A percentile compares a stretch with the other conserved stretches of the same genome.
Conservation (phyloP, 1,139 yeast genomes). For the Suhomyces yuchorum region DNA sequence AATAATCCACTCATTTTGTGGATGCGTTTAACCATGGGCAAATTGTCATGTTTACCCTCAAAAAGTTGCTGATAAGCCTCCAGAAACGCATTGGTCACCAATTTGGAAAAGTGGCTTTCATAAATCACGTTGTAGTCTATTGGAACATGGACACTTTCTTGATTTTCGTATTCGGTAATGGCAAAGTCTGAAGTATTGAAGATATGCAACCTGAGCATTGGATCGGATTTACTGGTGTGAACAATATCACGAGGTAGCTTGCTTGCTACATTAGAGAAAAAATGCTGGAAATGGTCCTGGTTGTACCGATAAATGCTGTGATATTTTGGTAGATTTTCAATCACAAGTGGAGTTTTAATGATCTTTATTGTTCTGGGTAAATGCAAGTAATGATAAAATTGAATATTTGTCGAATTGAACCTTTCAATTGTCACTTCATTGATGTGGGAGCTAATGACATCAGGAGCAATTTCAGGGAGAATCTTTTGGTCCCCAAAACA, state of each 20-base stretch:
- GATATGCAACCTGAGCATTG: constrained; percentile 17
- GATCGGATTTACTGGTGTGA: constrained; percentile 8
- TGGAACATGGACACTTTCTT: not conserved
- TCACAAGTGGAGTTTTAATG: constrained; percentile 8
- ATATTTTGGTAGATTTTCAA: not conserved
- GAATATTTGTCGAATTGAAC: constrained; percentile 21
- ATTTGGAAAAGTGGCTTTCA: constrained; percentile 3
- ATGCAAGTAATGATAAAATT: constrained; percentile 24
- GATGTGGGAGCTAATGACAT: constrained; percentile 12
- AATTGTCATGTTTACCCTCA: constrained; percentile 11
- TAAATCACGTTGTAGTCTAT: constrained; percentile 10
- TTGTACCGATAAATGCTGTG: constrained; percentile 16
- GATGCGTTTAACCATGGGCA: not conserved
- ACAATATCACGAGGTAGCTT: constrained; percentile 5
- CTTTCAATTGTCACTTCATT: constrained; percentile 28
- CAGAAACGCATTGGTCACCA: constrained; percentile 5
- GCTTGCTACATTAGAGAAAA: constrained; percentile 9
- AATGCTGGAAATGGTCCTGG: constrained; percentile 15
- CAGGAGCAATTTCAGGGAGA: constrained; percentile 11
- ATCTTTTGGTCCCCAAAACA: constrained; percentile 24
- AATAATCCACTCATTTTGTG: constrained; percentile 13
- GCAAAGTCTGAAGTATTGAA: constrained; percentile 11
- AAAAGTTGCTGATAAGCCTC: constrained; percentile 13
- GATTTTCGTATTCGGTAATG: not conserved
- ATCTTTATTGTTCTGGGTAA: constrained; percentile 20